Evolutionary conservation across 192 early-diverging fungal genomes (phyloP).

Genomic region (Dispira parvispora): DNA sequence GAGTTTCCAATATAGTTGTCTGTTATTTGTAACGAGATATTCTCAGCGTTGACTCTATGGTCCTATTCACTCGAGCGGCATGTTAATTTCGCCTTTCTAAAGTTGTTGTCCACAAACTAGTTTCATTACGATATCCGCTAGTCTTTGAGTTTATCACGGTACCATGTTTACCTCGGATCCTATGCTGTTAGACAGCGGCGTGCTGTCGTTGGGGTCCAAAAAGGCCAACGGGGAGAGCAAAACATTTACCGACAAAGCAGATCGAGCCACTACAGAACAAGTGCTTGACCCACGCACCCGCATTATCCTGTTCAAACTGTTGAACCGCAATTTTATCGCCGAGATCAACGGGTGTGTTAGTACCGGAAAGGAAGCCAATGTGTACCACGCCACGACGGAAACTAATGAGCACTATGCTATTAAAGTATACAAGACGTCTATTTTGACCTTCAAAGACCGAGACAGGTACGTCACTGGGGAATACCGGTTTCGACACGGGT

Average conservation of each 20-base stretch:
- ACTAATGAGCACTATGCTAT: slow-evolving; percentile 70
- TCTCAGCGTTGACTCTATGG: too few relatives aligned
- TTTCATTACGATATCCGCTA: too few relatives aligned
- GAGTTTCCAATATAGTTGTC: too few relatives aligned
- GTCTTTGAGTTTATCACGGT: too few relatives aligned
- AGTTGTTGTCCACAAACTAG: too few relatives aligned
- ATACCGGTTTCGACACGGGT: slow-evolving; percentile 88
- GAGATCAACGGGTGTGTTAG: slow-evolving; percentile 95
- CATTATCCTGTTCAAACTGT: slow-evolving; percentile 90
- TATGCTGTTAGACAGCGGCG: too few relatives aligned
- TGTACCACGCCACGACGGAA: slow-evolving; percentile 88
- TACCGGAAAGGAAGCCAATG: slow-evolving; percentile 98
- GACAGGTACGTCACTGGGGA: slow-evolving; percentile 95
- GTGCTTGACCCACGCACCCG: slow-evolving; percentile 96
- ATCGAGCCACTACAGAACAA: slow-evolving; percentile 91
- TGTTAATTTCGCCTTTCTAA: too few relatives aligned
- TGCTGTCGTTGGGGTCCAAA: background rate
- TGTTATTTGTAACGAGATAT: too few relatives aligned
- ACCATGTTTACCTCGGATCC: too few relatives aligned
- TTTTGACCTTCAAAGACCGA: slow-evolving; percentile 92
- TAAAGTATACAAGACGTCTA: slow-evolving; percentile 98
- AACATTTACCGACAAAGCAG: slow-evolving; percentile 69
- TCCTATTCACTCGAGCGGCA: too few relatives aligned
- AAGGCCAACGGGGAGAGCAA: background rate
- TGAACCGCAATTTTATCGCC: slow-evolving; percentile 77